Percentiles rank a stretch among this genome's conserved stretches.
These are phyloP conservation scores for Coelastrella sp. DNA, from an alignment of 139 green algal species.

Conservation along the genomic window DNA sequence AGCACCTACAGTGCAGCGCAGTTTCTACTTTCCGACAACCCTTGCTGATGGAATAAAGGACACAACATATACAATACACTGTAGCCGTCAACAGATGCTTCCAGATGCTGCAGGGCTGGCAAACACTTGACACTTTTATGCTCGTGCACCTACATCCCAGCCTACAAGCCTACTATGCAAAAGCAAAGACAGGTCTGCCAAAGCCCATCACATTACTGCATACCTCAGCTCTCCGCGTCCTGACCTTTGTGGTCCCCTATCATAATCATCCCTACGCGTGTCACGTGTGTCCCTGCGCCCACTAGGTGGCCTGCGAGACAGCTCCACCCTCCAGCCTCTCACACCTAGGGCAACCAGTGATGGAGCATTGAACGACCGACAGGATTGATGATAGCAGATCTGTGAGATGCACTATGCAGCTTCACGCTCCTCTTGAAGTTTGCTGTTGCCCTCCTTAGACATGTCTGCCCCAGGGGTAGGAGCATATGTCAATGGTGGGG, in stretches of 20 bases:
- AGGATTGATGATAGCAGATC: not conserved
- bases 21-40: too few relatives aligned
- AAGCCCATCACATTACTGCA: not conserved
- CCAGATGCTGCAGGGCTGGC: not conserved
- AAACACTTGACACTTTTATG: not conserved
- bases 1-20: constrained; percentile 37
- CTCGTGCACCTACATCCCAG: too few relatives aligned
- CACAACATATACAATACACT: not conserved
- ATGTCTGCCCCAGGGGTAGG: too few relatives aligned
- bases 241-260: constrained; percentile 7
- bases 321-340: constrained; percentile 52
- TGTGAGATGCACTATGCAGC: not conserved
- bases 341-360: constrained; percentile 19
- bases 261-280: too few relatives aligned
- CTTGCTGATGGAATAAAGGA: not conserved
- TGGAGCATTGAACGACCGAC: not conserved
- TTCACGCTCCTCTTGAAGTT: too few relatives aligned
- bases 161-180: not conserved
- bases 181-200: too few relatives aligned
- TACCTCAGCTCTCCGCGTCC: constrained; percentile 37
- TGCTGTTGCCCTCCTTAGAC: too few relatives aligned
- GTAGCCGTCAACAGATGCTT: not conserved
- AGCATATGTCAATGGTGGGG: too few relatives aligned
- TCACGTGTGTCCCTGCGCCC: not conserved
- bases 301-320: constrained; percentile 22